Evolutionary conservation across 306 rosid genomes (phyloP).

Genomic region (Lupinus albus): DNA sequence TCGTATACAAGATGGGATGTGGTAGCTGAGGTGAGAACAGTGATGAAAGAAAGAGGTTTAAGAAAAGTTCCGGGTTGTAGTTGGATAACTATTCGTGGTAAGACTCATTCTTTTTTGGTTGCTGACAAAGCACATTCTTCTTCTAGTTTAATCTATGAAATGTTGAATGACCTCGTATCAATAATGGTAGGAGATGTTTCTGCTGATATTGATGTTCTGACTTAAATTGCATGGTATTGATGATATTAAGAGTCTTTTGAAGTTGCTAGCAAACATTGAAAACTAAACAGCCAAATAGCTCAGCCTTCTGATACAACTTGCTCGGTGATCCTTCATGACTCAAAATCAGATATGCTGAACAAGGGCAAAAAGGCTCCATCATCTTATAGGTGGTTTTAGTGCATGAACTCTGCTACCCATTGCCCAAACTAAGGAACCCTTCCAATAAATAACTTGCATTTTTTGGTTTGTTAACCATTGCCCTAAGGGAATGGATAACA

Average conservation of each 20-base stretch:
- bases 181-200: constrained; percentile 54
- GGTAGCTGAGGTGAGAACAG: constrained; percentile 67
- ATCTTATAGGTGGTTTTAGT: background rate
- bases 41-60: constrained; percentile 75
- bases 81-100: constrained; percentile 63
- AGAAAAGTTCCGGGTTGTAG: constrained; percentile 81
- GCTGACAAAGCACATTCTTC: constrained; percentile 74
- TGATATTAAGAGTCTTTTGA: constrained; percentile 10
- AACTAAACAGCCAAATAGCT: constrained; percentile 13
- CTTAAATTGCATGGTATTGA: constrained; percentile 31
- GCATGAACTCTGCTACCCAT: too few species aligned
- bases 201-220: constrained; percentile 47
- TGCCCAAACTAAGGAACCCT: too few species aligned
- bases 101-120: constrained; percentile 67
- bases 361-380: background rate
- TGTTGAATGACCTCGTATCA: constrained; percentile 58
- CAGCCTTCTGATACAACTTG: constrained; percentile 11
- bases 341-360: constrained; percentile 8
- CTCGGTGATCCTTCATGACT: constrained; percentile 8
- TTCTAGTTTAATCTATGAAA: constrained; percentile 60
- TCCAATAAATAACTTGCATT: too few species aligned
- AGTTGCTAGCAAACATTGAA: constrained; percentile 17
- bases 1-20: constrained; percentile 68
- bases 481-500: too few species aligned
- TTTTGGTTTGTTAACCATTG: too few species aligned